phyloP scores from a whole-genome alignment of 140 eudicot species.

The Anethum foeniculum region DNA sequence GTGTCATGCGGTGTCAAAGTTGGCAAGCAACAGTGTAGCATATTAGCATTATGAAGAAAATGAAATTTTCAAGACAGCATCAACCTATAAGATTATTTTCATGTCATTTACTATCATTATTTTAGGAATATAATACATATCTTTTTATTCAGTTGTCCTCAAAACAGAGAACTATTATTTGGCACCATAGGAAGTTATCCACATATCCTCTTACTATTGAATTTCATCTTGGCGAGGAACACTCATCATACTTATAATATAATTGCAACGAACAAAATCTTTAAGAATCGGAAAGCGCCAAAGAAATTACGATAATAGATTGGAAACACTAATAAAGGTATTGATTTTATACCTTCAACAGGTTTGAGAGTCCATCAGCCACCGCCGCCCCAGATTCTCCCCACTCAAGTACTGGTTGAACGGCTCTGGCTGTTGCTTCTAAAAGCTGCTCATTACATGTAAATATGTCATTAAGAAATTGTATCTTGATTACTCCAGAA shows the following conservation, averaged over 20 bases:
- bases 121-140: not conserved
- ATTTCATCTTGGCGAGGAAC: not conserved
- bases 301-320: not conserved
- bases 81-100: not conserved
- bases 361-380: slow-evolving; percentile 89
- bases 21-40: not conserved
- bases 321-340: not conserved
- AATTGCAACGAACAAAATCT: not conserved
- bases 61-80: not conserved
- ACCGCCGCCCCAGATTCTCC: slow-evolving; percentile 88
- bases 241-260: not conserved
- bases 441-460: slow-evolving; percentile 43
- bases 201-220: not conserved
- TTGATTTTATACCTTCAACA: slow-evolving; percentile 55
- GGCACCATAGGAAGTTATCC: too few species aligned
- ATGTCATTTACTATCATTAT: not conserved
- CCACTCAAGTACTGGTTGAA: slow-evolving; percentile 86
- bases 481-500: not conserved
- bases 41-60: not conserved
- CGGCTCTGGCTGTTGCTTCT: slow-evolving; percentile 97
- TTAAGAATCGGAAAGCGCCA: not conserved
- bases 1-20: not conserved
- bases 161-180: not conserved
- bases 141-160: not conserved
- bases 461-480: not conserved